Percentiles rank a stretch among this genome's conserved stretches.
phyloP scores from a whole-genome alignment of 2,329 filamentous ascomycete genomes.

The Cryphonectria parasitica region DNA sequence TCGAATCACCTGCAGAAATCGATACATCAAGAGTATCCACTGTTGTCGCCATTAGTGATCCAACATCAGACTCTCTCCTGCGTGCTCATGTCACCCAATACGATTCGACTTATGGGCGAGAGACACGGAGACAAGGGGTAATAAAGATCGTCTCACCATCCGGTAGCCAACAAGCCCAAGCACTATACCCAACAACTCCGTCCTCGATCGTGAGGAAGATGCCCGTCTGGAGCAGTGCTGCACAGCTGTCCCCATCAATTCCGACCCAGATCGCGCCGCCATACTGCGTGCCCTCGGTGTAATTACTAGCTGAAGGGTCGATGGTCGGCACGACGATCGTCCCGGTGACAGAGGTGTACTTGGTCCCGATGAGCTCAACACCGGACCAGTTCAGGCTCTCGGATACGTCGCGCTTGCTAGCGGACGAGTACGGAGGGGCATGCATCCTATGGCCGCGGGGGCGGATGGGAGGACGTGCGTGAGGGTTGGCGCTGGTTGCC shows the following conservation, averaged over 20 bases:
- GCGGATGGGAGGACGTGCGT: not conserved
- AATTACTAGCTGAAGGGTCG: not conserved
- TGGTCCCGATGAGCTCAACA: not conserved
- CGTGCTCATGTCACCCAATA: not conserved
- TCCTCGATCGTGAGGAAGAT: not conserved
- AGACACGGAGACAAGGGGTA: not conserved
- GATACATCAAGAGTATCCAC: not conserved
- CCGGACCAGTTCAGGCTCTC: constrained; percentile 7
- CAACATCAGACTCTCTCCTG: not conserved
- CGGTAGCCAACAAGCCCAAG: not conserved
- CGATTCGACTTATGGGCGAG: not conserved
- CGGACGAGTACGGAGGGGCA: not conserved
- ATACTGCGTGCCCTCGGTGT: constrained; percentile 4
- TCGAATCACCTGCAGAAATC: not conserved
- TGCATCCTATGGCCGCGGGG: not conserved
- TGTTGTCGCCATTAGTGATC: not conserved
- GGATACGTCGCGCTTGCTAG: not conserved
- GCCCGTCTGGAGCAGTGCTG: not conserved
- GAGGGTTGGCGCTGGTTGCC: not conserved
- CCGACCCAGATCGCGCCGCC: constrained; percentile 7
- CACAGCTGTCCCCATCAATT: not conserved
- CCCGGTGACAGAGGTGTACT: constrained; percentile 1
- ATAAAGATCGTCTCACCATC: not conserved
- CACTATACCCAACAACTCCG: not conserved
- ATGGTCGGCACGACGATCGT: constrained; percentile 1